phyloP scores from a whole-genome alignment of 768 basidiomycete genomes.

The Cubamyces lactineus region DNA sequence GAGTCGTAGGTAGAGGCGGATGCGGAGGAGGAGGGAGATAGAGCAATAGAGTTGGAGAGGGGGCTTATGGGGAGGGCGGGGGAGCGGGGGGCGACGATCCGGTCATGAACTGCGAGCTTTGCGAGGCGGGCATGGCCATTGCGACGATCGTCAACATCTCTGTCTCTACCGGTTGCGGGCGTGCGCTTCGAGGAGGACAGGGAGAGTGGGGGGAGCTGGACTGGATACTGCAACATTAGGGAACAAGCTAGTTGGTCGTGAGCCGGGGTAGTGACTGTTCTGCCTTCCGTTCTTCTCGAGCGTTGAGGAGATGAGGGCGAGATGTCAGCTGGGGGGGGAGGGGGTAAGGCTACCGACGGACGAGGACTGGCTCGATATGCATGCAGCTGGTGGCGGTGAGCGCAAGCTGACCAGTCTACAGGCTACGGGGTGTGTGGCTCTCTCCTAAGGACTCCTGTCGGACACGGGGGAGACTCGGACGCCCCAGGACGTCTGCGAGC shows the following conservation, averaged over 20 bases:
- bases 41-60: conserved; percentile 36
- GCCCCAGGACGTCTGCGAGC: conserved; percentile 32
- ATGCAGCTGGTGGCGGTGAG: conserved; percentile 34
- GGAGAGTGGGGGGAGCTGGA: conserved; percentile 39
- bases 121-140: conserved; percentile 25
- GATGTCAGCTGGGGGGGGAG: conserved; percentile 27
- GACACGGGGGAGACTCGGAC: conserved; percentile 27
- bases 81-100: conserved; percentile 26
- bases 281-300: conserved; percentile 28
- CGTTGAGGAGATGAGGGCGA: conserved; percentile 34
- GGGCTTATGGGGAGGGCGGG: conserved; percentile 33
- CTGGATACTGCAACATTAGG: conserved; percentile 42
- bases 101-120: conserved; percentile 30
- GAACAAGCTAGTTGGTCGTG: conserved; percentile 20
- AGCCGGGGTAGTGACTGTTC: conserved; percentile 23
- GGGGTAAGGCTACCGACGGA: conserved; percentile 23
- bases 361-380: conserved; percentile 30
- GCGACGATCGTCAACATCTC: conserved; percentile 26
- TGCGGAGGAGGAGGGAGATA: conserved; percentile 36
- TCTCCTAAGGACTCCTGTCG: conserved; percentile 22
- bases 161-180: conserved; percentile 25
- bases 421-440: conserved; percentile 14
- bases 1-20: conserved; percentile 38
- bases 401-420: conserved; percentile 21
- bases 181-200: conserved; percentile 37